These are phyloP conservation scores for Aspergillus puulaauensis DNA, from an alignment of 2,329 filamentous ascomycete species.

Conservation along the genomic window DNA sequence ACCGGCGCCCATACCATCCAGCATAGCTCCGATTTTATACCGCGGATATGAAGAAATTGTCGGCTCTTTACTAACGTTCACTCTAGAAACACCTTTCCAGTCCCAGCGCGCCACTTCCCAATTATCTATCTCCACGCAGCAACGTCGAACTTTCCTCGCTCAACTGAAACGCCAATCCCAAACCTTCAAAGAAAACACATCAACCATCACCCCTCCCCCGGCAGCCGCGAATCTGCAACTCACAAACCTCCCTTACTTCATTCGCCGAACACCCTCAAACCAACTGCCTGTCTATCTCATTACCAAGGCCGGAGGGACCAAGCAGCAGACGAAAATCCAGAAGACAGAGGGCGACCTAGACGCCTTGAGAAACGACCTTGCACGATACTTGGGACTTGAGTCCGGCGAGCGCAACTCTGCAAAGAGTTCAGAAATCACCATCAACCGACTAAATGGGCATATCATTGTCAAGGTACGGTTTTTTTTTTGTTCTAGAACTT, in stretches of 20 bases:
- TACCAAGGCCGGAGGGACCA: constrained; percentile 72
- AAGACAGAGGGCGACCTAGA: constrained; percentile 73
- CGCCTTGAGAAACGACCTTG: constrained; percentile 64
- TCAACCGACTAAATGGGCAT: constrained; percentile 67
- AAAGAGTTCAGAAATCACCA: constrained; percentile 41
- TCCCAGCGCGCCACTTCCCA: constrained; percentile 18
- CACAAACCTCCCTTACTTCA: constrained; percentile 62
- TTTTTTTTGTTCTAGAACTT: constrained; percentile 12
- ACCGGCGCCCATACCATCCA: not conserved
- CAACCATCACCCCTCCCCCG: constrained; percentile 32
- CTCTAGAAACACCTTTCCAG: constrained; percentile 23
- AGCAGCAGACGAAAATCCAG: constrained; percentile 71
- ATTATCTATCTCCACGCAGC: constrained; percentile 23
- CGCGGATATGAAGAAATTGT: not conserved
- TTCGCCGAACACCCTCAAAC: constrained; percentile 68
- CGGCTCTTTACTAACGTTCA: constrained; percentile 13
- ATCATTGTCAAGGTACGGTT: constrained; percentile 68
- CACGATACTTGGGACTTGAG: constrained; percentile 57
- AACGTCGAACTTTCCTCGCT: constrained; percentile 38
- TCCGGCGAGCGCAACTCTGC: constrained; percentile 39
- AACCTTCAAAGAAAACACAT: constrained; percentile 29
- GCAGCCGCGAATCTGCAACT: constrained; percentile 31
- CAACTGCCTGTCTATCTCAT: constrained; percentile 76
- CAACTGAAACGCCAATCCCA: constrained; percentile 39
- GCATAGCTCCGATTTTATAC: not conserved